Percentiles rank a stretch among this genome's conserved stretches.
Evolutionary conservation across 1,139 yeast species (phyloP).

Genomic region (Magnusiomyces ingens): DNA sequence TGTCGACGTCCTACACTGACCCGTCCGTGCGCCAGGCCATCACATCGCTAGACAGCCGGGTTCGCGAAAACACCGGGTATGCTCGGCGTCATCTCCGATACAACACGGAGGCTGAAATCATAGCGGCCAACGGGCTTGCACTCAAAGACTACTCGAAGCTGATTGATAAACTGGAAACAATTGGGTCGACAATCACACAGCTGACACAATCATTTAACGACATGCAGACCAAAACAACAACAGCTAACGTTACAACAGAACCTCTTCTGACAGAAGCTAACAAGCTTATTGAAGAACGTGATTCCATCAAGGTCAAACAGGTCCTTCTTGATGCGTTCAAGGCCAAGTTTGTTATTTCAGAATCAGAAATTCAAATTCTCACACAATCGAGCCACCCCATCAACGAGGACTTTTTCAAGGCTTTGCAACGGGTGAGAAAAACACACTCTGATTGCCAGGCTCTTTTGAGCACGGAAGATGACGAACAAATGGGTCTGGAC

Average conservation of each 20-base stretch:
- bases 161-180: conserved; percentile 40
- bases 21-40: conserved; percentile 32
- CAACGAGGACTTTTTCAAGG: conserved; percentile 55
- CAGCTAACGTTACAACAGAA: conserved; percentile 27
- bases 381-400: conserved; percentile 26
- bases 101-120: conserved; percentile 62
- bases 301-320: conserved; percentile 45
- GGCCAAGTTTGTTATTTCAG: conserved; percentile 59
- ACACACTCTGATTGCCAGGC: conserved; percentile 66
- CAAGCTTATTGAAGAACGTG: conserved; percentile 39
- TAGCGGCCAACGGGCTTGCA: conserved; percentile 51
- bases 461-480: conserved; percentile 56
- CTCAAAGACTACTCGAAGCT: conserved; percentile 53
- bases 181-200: conserved; percentile 38
- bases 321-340: conserved; percentile 52
- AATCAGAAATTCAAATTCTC: conserved; percentile 49
- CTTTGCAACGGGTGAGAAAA: conserved; percentile 53
- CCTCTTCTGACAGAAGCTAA: conserved; percentile 36
- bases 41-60: conserved; percentile 28
- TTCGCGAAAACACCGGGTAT: conserved; percentile 30
- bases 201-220: conserved; percentile 30
- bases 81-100: conserved; percentile 55
- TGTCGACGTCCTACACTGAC: conserved; percentile 35
- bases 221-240: conserved; percentile 27
- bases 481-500: conserved; percentile 59